Evolutionary conservation across 2,329 filamentous ascomycete genomes (phyloP).

Genomic region (Fusarium pseudoanthophilum): DNA sequence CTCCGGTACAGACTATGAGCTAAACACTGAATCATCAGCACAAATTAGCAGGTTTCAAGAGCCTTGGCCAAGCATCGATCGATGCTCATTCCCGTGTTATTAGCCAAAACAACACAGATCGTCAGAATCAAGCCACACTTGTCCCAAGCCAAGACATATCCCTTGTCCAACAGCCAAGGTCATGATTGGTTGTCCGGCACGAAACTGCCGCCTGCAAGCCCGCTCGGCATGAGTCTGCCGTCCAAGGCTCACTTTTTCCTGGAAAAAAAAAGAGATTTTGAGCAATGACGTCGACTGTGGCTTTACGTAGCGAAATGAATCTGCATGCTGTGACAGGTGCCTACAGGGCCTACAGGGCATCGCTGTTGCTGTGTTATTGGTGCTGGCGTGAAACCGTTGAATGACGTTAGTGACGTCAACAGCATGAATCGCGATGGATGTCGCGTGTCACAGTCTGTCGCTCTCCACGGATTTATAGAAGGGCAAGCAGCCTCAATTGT

Average conservation of each 20-base stretch:
- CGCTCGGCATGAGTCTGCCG: conserved; percentile 37
- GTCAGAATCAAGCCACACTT: conserved; percentile 28
- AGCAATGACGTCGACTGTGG: conserved; percentile 32
- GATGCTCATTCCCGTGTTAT: conserved; percentile 4
- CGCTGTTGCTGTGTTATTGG: neutral
- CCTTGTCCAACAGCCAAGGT: neutral
- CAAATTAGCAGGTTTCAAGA: conserved; percentile 12
- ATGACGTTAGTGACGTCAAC: conserved; percentile 35
- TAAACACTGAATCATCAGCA: conserved; percentile 17
- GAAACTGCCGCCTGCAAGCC: conserved; percentile 28
- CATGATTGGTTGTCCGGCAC: conserved; percentile 29
- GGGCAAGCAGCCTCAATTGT: neutral
- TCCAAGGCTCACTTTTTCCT: conserved; percentile 14
- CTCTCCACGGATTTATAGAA: conserved; percentile 28
- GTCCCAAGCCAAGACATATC: conserved; percentile 26
- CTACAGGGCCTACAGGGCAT: neutral
- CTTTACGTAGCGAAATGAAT: conserved; percentile 15
- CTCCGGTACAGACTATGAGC: neutral
- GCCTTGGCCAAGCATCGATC: neutral
- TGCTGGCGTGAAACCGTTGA: neutral
- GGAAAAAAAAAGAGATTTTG: neutral
- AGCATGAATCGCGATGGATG: neutral
- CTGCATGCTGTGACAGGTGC: neutral
- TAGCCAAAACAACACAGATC: neutral
- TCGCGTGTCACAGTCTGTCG: neutral